phyloP scores from a whole-genome alignment of 2,329 filamentous ascomycete genomes.

The Domatiomyces globalis region DNA sequence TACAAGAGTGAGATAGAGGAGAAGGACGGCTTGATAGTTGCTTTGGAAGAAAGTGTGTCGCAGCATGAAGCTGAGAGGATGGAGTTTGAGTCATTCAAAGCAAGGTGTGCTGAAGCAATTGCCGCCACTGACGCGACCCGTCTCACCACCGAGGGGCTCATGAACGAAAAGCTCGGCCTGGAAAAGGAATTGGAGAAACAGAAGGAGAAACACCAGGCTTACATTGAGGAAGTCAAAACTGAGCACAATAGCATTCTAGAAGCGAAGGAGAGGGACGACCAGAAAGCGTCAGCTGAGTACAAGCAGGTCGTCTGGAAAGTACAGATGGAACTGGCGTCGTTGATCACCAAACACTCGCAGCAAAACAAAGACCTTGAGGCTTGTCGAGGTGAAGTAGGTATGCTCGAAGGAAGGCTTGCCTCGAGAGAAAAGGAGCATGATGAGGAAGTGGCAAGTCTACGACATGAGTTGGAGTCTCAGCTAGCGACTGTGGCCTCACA shows the following conservation, averaged over 20 bases:
- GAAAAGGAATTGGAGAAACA: conserved; percentile 24
- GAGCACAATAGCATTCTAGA: conserved; percentile 3
- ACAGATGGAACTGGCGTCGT: conserved; percentile 14
- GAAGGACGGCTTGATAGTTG: background rate
- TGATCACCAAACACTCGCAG: conserved; percentile 14
- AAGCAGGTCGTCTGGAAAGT: conserved; percentile 9
- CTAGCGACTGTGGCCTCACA: conserved; percentile 4
- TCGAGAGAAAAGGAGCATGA: conserved; percentile 6
- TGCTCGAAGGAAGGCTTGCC: conserved; percentile 5
- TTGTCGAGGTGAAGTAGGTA: background rate
- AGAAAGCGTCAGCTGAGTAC: conserved; percentile 6
- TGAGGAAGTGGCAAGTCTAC: background rate
- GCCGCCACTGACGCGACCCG: conserved; percentile 22
- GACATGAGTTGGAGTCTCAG: conserved; percentile 6
- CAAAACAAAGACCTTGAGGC: conserved; percentile 13
- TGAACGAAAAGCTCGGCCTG: conserved; percentile 24
- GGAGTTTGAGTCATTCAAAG: conserved; percentile 25
- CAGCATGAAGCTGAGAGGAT: conserved; percentile 4
- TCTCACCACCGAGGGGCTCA: conserved; percentile 27
- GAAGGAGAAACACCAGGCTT: conserved; percentile 20
- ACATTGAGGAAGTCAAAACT: conserved; percentile 19
- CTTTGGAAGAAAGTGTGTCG: background rate
- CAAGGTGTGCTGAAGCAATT: conserved; percentile 19
- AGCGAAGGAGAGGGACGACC: conserved; percentile 7
- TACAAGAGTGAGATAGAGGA: conserved; percentile 10